A percentile compares a stretch with the other conserved stretches of the same genome.
These are phyloP conservation scores for Cnidoscolus chayamansa DNA, from an alignment of 441 rosid species.

Conservation along the genomic window DNA sequence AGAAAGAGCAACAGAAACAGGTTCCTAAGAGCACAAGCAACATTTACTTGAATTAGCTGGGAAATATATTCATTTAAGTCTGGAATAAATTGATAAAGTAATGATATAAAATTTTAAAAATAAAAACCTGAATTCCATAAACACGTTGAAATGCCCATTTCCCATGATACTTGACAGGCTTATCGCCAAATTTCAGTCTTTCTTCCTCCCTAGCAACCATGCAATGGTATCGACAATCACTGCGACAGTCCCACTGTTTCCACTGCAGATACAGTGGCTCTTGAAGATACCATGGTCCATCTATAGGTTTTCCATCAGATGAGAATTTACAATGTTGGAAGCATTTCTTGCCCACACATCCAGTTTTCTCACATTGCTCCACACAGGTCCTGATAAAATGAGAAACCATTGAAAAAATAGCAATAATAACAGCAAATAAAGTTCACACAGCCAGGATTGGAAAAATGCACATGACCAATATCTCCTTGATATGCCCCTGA, in stretches of 20 bases:
- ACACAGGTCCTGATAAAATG: conserved; percentile 57
- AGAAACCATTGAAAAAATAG: conserved; percentile 14
- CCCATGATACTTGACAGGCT: conserved; percentile 82
- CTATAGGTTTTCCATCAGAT: conserved; percentile 42
- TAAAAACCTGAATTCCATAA: conserved; percentile 74
- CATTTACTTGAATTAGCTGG: conserved; percentile 11
- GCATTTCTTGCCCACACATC: conserved; percentile 69
- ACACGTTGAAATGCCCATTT: conserved; percentile 89
- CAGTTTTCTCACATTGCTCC: conserved; percentile 68
- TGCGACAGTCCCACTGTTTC: conserved; percentile 82
- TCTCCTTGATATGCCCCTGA: not conserved
- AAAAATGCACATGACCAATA: not conserved
- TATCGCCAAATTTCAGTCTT: conserved; percentile 50
- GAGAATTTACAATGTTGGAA: conserved; percentile 72
- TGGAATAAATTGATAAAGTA: not conserved
- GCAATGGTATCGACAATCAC: conserved; percentile 85
- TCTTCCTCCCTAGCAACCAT: conserved; percentile 76
- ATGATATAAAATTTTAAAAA: conserved; percentile 11
- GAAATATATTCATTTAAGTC: not conserved
- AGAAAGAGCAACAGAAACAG: conserved; percentile 79
- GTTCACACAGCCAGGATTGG: conserved; percentile 12
- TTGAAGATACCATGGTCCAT: conserved; percentile 79
- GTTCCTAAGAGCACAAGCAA: conserved; percentile 51
- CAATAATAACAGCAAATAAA: not conserved
- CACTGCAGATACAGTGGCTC: conserved; percentile 77